Conservation (phyloP, 2,329 filamentous ascomycete species). For the Alternaria brassicae region DNA sequence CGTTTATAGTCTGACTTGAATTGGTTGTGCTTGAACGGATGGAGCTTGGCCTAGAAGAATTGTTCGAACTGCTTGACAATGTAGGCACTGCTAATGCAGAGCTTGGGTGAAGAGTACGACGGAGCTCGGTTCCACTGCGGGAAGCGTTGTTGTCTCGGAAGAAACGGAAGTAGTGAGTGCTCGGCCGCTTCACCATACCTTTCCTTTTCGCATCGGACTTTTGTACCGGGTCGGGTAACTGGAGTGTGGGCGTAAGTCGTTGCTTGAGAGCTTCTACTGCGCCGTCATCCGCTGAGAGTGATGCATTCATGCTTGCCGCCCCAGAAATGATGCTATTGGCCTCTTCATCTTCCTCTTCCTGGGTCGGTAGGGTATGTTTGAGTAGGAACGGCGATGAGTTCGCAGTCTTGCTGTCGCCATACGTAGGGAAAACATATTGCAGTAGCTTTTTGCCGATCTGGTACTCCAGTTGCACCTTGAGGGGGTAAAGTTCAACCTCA, state of each 20-base stretch:
- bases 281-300: slow-evolving; percentile 50
- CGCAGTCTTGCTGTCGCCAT: slow-evolving; percentile 59
- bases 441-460: slow-evolving; percentile 93
- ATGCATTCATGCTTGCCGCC: slow-evolving; percentile 25
- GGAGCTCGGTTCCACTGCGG: slow-evolving; percentile 41
- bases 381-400: slow-evolving; percentile 69
- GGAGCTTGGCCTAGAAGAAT: slow-evolving; percentile 39
- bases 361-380: slow-evolving; percentile 58
- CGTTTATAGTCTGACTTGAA: slow-evolving; percentile 33
- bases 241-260: slow-evolving; percentile 80
- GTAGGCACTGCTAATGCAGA: slow-evolving; percentile 25
- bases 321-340: slow-evolving; percentile 38
- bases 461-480: slow-evolving; percentile 91
- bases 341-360: slow-evolving; percentile 59
- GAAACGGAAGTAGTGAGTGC: slow-evolving; percentile 45
- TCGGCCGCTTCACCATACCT: slow-evolving; percentile 33
- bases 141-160: slow-evolving; percentile 42
- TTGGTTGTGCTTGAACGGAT: slow-evolving; percentile 37
- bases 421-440: slow-evolving; percentile 95
- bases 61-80: slow-evolving; percentile 12
- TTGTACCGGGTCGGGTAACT: slow-evolving; percentile 57
- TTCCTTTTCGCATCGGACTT: slow-evolving; percentile 43
- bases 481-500: slow-evolving; percentile 89
- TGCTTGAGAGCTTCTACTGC: slow-evolving; percentile 79
- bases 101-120: slow-evolving; percentile 42